Conservation (phyloP, 176 grass and related monocot species). For the Poa annua region DNA sequence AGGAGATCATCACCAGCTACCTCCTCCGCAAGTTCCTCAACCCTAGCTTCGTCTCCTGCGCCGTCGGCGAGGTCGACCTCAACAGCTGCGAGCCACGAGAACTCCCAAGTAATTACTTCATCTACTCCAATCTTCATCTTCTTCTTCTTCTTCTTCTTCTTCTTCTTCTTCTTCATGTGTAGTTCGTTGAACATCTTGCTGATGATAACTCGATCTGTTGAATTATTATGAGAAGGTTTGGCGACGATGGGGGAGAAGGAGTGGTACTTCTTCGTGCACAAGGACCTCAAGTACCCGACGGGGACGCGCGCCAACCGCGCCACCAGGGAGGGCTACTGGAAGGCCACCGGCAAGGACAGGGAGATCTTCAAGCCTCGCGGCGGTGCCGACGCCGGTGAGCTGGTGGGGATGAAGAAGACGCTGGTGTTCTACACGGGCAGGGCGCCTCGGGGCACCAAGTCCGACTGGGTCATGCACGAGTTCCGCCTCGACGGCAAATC, state of each 20-base stretch:
- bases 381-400: not conserved
- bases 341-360: conserved; percentile 85
- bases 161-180: not conserved
- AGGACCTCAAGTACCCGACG: conserved; percentile 72
- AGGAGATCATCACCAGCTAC: conserved; percentile 60
- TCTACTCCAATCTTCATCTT: not conserved
- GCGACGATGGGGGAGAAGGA: conserved; percentile 81
- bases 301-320: conserved; percentile 73
- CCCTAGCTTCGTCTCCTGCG: conserved; percentile 45
- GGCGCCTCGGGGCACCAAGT: conserved; percentile 70
- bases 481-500: conserved; percentile 61
- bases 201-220: not conserved
- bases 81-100: conserved; percentile 33
- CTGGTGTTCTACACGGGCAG: conserved; percentile 84
- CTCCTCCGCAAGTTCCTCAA: conserved; percentile 50
- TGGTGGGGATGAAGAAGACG: conserved; percentile 82
- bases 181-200: not conserved
- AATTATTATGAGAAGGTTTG: conserved; percentile 47
- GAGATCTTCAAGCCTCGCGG: conserved; percentile 52
- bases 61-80: conserved; percentile 39
- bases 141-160: not conserved
- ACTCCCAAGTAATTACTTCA: conserved; percentile 6
- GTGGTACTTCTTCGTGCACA: conserved; percentile 71
- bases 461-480: conserved; percentile 90
- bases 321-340: conserved; percentile 80